phyloP scores from a whole-genome alignment of 2,329 filamentous ascomycete species.

The Pseudocercospora vitis region DNA sequence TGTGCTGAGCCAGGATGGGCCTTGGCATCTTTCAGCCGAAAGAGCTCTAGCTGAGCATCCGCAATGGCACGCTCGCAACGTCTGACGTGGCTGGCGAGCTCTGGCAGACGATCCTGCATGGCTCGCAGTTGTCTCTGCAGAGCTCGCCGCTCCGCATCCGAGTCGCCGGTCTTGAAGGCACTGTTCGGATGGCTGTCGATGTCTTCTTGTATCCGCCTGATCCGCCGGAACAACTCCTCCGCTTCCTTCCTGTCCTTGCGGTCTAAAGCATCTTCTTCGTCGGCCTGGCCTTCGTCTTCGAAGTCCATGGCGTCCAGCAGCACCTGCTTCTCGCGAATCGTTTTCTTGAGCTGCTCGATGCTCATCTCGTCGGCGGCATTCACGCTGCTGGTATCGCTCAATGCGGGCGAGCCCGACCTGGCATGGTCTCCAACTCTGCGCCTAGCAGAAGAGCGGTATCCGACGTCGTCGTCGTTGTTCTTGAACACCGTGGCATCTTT shows the following conservation, averaged over 20 bases:
- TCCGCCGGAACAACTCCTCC: constrained; percentile 89
- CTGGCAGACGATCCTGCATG: constrained; percentile 84
- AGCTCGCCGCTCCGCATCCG: constrained; percentile 80
- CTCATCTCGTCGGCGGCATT: constrained; percentile 74
- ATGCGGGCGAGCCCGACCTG: constrained; percentile 73
- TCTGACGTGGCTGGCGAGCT: constrained; percentile 87
- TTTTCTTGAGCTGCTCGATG: constrained; percentile 86
- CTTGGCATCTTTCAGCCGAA: constrained; percentile 90
- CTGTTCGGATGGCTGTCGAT: constrained; percentile 89
- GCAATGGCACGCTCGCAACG: constrained; percentile 89
- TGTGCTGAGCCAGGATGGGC: constrained; percentile 78
- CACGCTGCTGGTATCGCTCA: constrained; percentile 58
- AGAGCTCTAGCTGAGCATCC: constrained; percentile 86
- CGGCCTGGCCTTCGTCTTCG: constrained; percentile 81
- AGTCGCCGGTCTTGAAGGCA: constrained; percentile 68
- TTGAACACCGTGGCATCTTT: constrained; percentile 97
- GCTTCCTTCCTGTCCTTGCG: constrained; percentile 86
- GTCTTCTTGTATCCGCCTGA: constrained; percentile 88
- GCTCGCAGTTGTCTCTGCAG: constrained; percentile 87
- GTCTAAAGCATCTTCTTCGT: constrained; percentile 90
- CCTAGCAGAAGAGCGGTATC: constrained; percentile 90
- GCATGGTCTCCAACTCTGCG: constrained; percentile 70
- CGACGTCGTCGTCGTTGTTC: constrained; percentile 82
- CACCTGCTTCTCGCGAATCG: constrained; percentile 90
- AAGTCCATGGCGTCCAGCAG: constrained; percentile 95